Conservation (phyloP, 1,284 basidiomycete genomes). For the Ustilago trichophora region DNA sequence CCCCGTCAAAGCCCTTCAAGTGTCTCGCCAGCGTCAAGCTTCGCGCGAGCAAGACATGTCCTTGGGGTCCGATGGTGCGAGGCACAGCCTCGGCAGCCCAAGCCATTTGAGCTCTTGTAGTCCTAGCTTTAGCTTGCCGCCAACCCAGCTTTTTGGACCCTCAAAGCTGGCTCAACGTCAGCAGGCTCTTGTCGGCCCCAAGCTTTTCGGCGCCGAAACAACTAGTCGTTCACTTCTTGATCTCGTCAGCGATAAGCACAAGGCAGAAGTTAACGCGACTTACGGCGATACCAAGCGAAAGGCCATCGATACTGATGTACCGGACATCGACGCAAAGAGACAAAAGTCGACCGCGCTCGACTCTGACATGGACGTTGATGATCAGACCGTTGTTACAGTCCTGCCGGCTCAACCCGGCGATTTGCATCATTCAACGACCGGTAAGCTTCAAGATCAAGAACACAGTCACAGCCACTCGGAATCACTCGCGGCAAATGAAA, state of each 20-base stretch:
- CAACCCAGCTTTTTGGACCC: slow-evolving; percentile 24
- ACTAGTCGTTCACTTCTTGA: slow-evolving; percentile 29
- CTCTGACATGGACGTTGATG: slow-evolving; percentile 23
- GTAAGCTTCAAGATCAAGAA: slow-evolving; percentile 20
- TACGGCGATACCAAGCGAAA: slow-evolving; percentile 22
- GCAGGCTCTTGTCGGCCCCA: not conserved
- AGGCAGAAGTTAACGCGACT: not conserved
- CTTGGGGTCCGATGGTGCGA: not conserved
- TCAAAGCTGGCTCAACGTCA: slow-evolving; percentile 34
- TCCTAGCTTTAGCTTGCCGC: slow-evolving; percentile 2
- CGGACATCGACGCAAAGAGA: not conserved
- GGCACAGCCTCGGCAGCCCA: slow-evolving; percentile 2
- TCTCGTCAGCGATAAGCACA: slow-evolving; percentile 6
- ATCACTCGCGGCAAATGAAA: no score
- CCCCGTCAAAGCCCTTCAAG: slow-evolving; percentile 27
- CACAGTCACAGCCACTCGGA: not conserved
- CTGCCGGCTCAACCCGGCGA: not conserved
- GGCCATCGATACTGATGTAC: not conserved
- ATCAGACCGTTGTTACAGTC: not conserved
- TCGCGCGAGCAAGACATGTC: slow-evolving; percentile 4
- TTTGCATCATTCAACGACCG: not conserved
- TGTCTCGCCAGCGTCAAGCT: slow-evolving; percentile 17
- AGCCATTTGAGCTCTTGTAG: no score
- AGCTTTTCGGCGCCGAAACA: slow-evolving; percentile 26
- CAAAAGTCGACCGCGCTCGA: not conserved